These are phyloP conservation scores for Metschnikowia picachoensis DNA, from an alignment of 805 yeast species.

Conservation along the genomic window DNA sequence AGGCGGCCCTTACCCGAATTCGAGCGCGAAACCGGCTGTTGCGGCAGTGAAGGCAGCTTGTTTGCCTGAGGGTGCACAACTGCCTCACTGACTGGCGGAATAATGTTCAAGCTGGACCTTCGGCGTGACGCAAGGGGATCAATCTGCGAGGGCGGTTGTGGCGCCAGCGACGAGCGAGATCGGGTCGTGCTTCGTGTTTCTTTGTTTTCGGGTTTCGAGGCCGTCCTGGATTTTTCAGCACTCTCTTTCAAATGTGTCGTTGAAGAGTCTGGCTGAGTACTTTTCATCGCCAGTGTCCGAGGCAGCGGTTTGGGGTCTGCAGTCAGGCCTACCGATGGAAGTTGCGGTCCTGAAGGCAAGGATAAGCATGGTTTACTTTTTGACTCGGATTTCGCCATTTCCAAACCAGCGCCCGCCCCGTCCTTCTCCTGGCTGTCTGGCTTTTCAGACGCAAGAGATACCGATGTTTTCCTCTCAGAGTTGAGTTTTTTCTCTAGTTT, in stretches of 20 bases:
- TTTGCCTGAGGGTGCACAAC: neutral
- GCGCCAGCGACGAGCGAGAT: slow-evolving; percentile 24
- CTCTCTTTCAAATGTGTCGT: neutral
- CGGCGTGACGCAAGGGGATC: slow-evolving; percentile 9
- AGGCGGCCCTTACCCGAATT: slow-evolving; percentile 17
- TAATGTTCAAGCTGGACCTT: slow-evolving; percentile 9
- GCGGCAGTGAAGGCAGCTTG: neutral
- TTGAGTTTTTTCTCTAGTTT: slow-evolving; percentile 45
- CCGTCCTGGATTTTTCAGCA: too few species aligned
- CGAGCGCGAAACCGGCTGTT: slow-evolving; percentile 5
- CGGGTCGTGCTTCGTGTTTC: slow-evolving; percentile 10
- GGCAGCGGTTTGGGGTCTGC: neutral
- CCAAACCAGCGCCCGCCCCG: neutral
- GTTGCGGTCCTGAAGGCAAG: too few species aligned
- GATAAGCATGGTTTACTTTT: too few species aligned
- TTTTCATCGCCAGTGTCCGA: neutral
- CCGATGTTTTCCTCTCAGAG: slow-evolving; percentile 13
- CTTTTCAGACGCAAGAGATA: slow-evolving; percentile 1
- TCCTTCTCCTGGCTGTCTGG: slow-evolving; percentile 5
- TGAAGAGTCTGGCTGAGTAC: neutral
- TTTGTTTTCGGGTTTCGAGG: neutral
- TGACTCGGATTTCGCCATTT: too few species aligned
- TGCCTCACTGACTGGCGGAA: neutral
- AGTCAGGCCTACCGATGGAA: too few species aligned
- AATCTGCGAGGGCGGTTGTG: slow-evolving; percentile 9